Base-by-base conservation (phyloP, 2,329 filamentous ascomycete species). In the Dothistroma septosporum region DNA sequence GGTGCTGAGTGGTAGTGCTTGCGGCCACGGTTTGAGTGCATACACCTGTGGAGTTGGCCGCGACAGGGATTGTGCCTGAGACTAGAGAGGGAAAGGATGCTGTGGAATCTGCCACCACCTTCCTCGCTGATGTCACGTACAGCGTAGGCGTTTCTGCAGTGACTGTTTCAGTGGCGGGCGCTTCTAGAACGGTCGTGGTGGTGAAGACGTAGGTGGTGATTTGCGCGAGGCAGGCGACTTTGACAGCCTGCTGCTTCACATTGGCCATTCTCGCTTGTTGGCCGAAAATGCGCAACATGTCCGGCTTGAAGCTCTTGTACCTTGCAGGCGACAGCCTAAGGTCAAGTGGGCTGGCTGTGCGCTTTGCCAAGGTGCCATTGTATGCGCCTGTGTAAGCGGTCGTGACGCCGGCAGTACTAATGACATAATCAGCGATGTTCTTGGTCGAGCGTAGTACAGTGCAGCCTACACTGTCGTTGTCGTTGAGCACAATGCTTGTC, bases 371-470 rank as follows among this genome's bases (percentile, higher is more conserved):
- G 31, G 58, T 63, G 48, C 55, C 61, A 44, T 61, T 66, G 64
- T 68, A 69, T 32, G 53, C 58, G 32, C 66, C 67, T 1, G 68
- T 70, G 60, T 67, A 70, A 14, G 66, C 60, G 24, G 67, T 70
- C 11, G 66, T 57, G 24, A 61, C 64, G 19, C 59, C 58, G 21
- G 59, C 55, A 4, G 58, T 59, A 10, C 65, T 67, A 47, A n/a
- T 46, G 12, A 28, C 21, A 58, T n/a, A 55, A 55, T 50, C 41
- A 33, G 35, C 28, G 24, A 28, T 14, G 12, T 21, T 16, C 46
- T n/a, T n/a, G 8, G n/a, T 11, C 24, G 33, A 28, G 21, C 35
- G 10, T 9, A 49, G 12, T 9, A 9, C 5, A 28, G 10, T 31
- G 48, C 1, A 14, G 56, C 66, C 55, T 60, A 68, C 66, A 66